Percentiles rank a stretch among this genome's conserved stretches.
Conservation (phyloP, 192 early-diverging fungal genomes). For the Rhizophagus clarus region DNA sequence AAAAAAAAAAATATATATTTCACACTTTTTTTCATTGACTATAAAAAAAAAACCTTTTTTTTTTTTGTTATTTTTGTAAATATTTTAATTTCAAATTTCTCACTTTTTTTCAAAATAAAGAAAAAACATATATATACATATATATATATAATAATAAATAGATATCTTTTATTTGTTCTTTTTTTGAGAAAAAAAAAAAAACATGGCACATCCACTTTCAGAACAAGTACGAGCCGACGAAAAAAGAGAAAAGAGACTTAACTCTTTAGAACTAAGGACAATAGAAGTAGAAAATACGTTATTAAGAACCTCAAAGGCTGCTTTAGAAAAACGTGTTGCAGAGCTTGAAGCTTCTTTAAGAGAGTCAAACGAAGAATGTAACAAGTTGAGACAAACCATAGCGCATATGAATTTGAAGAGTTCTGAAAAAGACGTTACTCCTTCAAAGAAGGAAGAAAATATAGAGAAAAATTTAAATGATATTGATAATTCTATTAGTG, state of each 20-base stretch:
- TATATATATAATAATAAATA: too few species aligned
- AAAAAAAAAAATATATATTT: too few species aligned
- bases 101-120: too few species aligned
- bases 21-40: too few species aligned
- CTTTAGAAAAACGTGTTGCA: slow-evolving; percentile 20
- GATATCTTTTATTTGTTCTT: too few species aligned
- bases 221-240: slow-evolving; percentile 1
- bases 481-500: not conserved
- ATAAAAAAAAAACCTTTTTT: too few species aligned
- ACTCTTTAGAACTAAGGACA: slow-evolving; percentile 14
- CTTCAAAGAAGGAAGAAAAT: not conserved
- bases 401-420: not conserved
- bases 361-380: slow-evolving; percentile 23
- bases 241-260: slow-evolving; percentile 25
- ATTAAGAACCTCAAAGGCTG: not conserved
- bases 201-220: slow-evolving; percentile 16
- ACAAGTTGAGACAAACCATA: slow-evolving; percentile 11
- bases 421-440: not conserved
- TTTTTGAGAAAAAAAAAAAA: not conserved
- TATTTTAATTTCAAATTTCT: not conserved
- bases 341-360: slow-evolving; percentile 22
- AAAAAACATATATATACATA: not conserved
- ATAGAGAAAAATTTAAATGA: not conserved
- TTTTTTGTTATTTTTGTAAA: not conserved
- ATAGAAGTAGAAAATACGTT: slow-evolving; percentile 25